Evolutionary conservation across 108 stramenopile genomes (phyloP), one percentile per base, ranked within the genome.

Genomic region (Skeletonema menzelii): DNA sequence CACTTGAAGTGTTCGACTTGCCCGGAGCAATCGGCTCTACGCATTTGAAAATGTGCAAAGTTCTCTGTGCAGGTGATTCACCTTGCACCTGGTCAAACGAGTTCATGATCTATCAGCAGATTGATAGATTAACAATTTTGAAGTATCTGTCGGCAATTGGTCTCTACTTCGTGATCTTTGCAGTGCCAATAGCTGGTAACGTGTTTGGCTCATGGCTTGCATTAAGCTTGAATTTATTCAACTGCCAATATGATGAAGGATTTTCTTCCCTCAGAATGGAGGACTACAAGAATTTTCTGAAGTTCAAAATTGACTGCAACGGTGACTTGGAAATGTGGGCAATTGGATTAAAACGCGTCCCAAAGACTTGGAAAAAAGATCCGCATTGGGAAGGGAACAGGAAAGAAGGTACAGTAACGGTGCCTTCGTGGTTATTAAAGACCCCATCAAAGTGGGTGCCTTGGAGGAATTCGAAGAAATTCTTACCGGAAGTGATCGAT

Each of bases 241-340:
- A 82, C 19, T 70, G 64, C 57, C 83, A 84, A 75, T 80, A 78
- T 60, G 77, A 87, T 55, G 83, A 81, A 35, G 86, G 83, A 0
- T 87, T 84, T 63, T 84, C 84, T 4, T 68, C 65, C 6, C 57
- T 87, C 13, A 67, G 83, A 15, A 75, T 84, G 37, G 81, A 84
- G 46, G 84, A 87, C 42, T 82, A 67, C 67, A 87, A 87, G 60
- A 87, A 87, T 64, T 84, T 82, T 19, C 24, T 87, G 1, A 73
- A 69, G 70, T 27, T 83, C 31, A 77, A 79, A 46, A 66, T 74
- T 66, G 70, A 73, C 27, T 58, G 72, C 24, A 64, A 82, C 17
- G 87, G 87, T 14, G 87, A 88, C 30, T 70, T 88, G 14, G 82
- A 86, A 59, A 73, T 85, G 10, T 88, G 73, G 70, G 76, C 73